Conservation (phyloP, 495 filamentous ascomycete genomes). For the Ramalina intermedia region DNA sequence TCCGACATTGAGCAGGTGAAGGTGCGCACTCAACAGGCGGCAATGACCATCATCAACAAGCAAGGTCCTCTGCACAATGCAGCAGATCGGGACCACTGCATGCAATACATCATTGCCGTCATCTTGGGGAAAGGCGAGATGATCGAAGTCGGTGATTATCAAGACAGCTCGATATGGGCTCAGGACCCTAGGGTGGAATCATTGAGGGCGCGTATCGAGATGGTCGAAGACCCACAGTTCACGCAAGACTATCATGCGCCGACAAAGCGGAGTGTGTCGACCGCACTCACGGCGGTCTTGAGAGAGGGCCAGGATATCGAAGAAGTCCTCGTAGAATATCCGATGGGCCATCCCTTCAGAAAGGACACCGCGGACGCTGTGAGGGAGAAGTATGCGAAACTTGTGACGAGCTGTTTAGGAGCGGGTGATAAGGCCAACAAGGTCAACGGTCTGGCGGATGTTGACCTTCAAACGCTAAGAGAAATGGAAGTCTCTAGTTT, state of each 20-base stretch:
- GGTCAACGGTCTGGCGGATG: constrained; percentile 21
- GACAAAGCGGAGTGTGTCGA: constrained; percentile 16
- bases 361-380: constrained; percentile 65
- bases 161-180: constrained; percentile 23
- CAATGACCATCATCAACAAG: constrained; percentile 29
- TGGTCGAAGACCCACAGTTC: constrained; percentile 18
- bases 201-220: constrained; percentile 21
- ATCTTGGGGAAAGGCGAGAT: constrained; percentile 22
- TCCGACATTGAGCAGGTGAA: constrained; percentile 14
- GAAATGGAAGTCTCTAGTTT: not conserved
- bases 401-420: constrained; percentile 50
- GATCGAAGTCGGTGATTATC: constrained; percentile 23
- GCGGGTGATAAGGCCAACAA: constrained; percentile 44
- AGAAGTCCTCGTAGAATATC: constrained; percentile 74
- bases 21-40: constrained; percentile 23
- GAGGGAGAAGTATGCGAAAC: constrained; percentile 62
- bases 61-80: constrained; percentile 22
- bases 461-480: not conserved
- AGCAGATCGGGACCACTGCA: constrained; percentile 33
- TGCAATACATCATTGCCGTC: constrained; percentile 29
- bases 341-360: constrained; percentile 61
- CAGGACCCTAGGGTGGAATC: constrained; percentile 12
- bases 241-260: constrained; percentile 25
- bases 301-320: constrained; percentile 34
- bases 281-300: constrained; percentile 17